Conservation (phyloP, 2,329 filamentous ascomycete genomes). For the Fusarium marasasianum region DNA sequence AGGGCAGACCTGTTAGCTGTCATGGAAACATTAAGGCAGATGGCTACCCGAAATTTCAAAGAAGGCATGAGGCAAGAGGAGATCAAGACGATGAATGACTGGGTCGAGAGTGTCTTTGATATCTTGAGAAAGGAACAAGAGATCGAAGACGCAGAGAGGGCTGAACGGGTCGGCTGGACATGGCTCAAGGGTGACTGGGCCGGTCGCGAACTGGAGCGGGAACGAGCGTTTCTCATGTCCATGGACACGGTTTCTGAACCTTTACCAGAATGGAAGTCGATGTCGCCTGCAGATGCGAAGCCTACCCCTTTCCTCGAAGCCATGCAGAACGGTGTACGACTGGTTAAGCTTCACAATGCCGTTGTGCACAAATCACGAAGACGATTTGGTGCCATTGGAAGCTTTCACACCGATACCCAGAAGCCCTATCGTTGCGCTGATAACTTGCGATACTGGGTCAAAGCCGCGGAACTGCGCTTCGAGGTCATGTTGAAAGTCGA, state of each 20-base stretch:
- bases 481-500: constrained; percentile 86
- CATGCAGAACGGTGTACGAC: constrained; percentile 80
- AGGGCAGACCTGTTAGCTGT: constrained; percentile 85
- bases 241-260: constrained; percentile 70
- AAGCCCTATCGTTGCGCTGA: constrained; percentile 96
- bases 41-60: constrained; percentile 87
- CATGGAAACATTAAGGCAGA: constrained; percentile 90
- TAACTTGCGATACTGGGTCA: constrained; percentile 95
- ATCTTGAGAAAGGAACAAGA: constrained; percentile 82
- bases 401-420: constrained; percentile 88
- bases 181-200: constrained; percentile 86
- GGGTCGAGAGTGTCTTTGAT: constrained; percentile 80
- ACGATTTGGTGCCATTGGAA: constrained; percentile 88
- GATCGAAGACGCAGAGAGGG: constrained; percentile 76
- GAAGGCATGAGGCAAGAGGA: constrained; percentile 85
- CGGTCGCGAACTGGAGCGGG: constrained; percentile 77
- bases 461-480: constrained; percentile 94
- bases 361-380: constrained; percentile 85
- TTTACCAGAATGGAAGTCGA: constrained; percentile 74
- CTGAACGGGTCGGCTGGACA: constrained; percentile 77
- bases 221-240: constrained; percentile 82
- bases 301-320: constrained; percentile 78
- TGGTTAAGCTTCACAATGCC: constrained; percentile 90
- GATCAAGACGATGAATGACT: constrained; percentile 75
- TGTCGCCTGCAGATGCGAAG: constrained; percentile 51